A percentile compares a stretch with the other conserved stretches of the same genome.
phyloP scores from a whole-genome alignment of 179 eudicot species.

The Drosera spatulata region DNA sequence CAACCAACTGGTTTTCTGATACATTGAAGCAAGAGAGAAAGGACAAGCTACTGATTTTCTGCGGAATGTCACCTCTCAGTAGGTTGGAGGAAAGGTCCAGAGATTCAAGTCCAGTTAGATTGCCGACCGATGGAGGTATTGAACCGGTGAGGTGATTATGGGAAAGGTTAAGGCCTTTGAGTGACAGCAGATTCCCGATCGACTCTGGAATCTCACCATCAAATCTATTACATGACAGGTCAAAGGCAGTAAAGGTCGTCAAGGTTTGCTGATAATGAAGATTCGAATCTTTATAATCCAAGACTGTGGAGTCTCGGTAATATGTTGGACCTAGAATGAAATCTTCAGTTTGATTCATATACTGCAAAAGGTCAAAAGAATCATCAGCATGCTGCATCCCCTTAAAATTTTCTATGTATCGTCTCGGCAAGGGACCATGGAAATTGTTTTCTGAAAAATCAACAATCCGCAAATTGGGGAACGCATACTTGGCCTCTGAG shows the following conservation, averaged over 20 bases:
- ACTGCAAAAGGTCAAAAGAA: background rate
- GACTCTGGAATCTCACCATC: too few species aligned
- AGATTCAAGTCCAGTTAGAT: background rate
- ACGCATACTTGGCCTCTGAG: background rate
- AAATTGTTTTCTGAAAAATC: constrained; percentile 19
- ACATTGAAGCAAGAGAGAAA: constrained; percentile 11
- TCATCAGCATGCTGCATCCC: constrained; percentile 8
- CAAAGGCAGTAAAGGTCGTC: background rate
- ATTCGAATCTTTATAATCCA: background rate
- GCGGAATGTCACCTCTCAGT: constrained; percentile 7
- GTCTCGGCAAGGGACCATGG: constrained; percentile 9
- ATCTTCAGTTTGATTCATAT: background rate
- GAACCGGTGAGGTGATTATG: constrained; percentile 3
- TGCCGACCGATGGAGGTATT: constrained; percentile 8
- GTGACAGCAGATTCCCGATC: too few species aligned
- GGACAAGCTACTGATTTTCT: constrained; percentile 3
- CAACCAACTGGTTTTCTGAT: constrained; percentile 9
- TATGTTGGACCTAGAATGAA: background rate
- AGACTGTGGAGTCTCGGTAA: background rate
- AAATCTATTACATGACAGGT: too few species aligned
- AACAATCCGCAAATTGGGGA: constrained; percentile 11
- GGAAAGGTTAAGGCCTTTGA: too few species aligned
- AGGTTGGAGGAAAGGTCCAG: constrained; percentile 11
- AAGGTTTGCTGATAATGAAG: constrained; percentile 1
- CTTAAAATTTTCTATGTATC: constrained; percentile 4